phyloP scores from a whole-genome alignment of 139 green algal genomes.

The Microglena sp. region DNA sequence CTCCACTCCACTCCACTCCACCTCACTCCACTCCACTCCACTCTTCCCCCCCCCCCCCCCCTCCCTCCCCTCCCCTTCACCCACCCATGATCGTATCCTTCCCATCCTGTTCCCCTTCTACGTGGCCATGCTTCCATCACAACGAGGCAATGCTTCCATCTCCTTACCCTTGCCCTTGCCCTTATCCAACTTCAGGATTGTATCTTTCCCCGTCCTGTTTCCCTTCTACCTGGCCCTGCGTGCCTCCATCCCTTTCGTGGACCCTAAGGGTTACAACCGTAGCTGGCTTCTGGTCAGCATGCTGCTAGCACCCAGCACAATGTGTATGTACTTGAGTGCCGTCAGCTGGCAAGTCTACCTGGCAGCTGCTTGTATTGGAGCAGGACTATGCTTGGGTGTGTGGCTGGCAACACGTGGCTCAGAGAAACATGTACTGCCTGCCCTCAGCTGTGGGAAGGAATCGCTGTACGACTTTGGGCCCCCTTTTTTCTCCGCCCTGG shows the following conservation, averaged over 20 bases:
- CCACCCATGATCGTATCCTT: too few species aligned
- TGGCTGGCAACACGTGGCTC: background rate
- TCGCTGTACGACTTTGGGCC: conserved; percentile 29
- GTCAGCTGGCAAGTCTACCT: too few species aligned
- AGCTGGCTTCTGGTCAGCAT: conserved; percentile 46
- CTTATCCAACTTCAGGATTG: too few species aligned
- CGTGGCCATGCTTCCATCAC: too few species aligned
- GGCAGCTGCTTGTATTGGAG: background rate
- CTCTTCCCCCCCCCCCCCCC: too few species aligned
- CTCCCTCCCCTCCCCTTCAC: too few species aligned
- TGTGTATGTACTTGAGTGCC: conserved; percentile 2
- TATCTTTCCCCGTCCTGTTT: conserved; percentile 31
- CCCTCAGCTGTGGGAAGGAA: background rate
- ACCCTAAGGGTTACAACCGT: conserved; percentile 37
- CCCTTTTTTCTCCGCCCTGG: conserved; percentile 40
- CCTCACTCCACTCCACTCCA: too few species aligned
- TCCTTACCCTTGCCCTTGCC: too few species aligned
- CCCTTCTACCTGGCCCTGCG: conserved; percentile 28
- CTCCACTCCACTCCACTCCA: too few species aligned
- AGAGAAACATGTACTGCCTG: background rate
- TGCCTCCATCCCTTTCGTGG: conserved; percentile 37
- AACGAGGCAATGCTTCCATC: too few species aligned
- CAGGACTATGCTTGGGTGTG: background rate
- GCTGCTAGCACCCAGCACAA: conserved; percentile 8
- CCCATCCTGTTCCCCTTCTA: too few species aligned